A percentile compares a stretch with the other conserved stretches of the same genome.
Conservation (phyloP, 1,139 yeast species). For the Kodamaea plutei region DNA sequence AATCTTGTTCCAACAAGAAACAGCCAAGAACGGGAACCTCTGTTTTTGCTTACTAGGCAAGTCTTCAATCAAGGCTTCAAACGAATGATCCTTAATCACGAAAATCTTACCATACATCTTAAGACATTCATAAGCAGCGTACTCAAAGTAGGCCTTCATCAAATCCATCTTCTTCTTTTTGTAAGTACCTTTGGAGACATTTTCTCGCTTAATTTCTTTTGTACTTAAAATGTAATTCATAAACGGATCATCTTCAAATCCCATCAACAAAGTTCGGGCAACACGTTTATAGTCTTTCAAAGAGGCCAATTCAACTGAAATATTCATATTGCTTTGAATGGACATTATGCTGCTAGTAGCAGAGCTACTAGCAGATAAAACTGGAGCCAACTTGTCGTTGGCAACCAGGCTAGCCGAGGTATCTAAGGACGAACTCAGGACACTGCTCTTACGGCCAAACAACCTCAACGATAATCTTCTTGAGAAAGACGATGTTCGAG, state of each 20-base stretch:
- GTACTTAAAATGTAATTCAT: slow-evolving; percentile 38
- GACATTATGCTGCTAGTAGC: slow-evolving; percentile 3
- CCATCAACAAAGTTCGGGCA: slow-evolving; percentile 35
- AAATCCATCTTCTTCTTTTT: slow-evolving; percentile 31
- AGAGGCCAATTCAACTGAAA: slow-evolving; percentile 28
- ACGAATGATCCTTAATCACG: slow-evolving; percentile 29
- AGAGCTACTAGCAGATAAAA: not conserved
- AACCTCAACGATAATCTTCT: slow-evolving; percentile 3
- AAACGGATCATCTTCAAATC: slow-evolving; percentile 41
- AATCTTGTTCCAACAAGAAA: slow-evolving; percentile 36
- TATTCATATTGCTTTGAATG: slow-evolving; percentile 21
- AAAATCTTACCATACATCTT: slow-evolving; percentile 30
- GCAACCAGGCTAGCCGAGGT: no score
- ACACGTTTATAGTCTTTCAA: slow-evolving; percentile 36
- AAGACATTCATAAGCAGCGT: slow-evolving; percentile 33
- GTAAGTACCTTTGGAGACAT: slow-evolving; percentile 14
- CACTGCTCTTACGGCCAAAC: slow-evolving; percentile 3
- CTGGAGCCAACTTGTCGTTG: slow-evolving; percentile 1
- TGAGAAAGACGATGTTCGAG: no score
- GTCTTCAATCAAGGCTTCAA: slow-evolving; percentile 26
- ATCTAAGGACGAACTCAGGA: not conserved
- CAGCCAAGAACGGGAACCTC: slow-evolving; percentile 31
- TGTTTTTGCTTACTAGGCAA: slow-evolving; percentile 16
- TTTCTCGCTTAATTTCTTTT: slow-evolving; percentile 17
- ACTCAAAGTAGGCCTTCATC: slow-evolving; percentile 36